A percentile compares a stretch with the other conserved stretches of the same genome.
Conservation (phyloP, 139 green algal species). For the Tetratostichococcus sp. region DNA sequence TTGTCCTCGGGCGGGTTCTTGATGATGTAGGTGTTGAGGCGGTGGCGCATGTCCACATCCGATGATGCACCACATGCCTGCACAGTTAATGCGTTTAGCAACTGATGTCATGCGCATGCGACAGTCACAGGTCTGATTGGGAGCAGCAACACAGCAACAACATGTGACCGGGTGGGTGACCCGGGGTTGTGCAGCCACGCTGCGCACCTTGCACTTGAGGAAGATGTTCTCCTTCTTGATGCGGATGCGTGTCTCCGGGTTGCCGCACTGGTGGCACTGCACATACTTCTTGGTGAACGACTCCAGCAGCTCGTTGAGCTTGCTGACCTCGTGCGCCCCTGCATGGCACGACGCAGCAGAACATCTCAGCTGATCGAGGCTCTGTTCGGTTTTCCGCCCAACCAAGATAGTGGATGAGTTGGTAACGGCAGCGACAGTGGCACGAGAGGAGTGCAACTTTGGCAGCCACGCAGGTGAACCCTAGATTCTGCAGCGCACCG, state of each 20-base stretch:
- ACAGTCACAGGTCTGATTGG: too few relatives aligned
- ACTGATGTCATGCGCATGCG: too few relatives aligned
- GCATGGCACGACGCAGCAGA: not conserved
- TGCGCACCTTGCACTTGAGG: conserved; percentile 87
- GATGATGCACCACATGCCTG: conserved; percentile 62
- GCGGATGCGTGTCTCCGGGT: conserved; percentile 82
- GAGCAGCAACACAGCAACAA: too few relatives aligned
- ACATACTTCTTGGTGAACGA: conserved; percentile 99
- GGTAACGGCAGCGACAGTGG: too few relatives aligned
- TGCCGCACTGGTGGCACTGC: conserved; percentile 96
- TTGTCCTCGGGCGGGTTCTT: conserved; percentile 97
- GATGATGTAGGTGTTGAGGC: conserved; percentile 97
- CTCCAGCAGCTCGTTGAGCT: conserved; percentile 88
- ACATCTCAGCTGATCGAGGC: too few relatives aligned
- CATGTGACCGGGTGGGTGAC: too few relatives aligned
- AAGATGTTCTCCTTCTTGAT: conserved; percentile 86
- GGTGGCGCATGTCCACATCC: conserved; percentile 92
- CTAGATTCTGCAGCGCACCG: conserved; percentile 45
- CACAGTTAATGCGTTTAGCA: conserved; percentile 19
- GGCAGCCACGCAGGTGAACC: too few relatives aligned
- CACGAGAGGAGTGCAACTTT: too few relatives aligned
- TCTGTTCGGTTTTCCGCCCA: too few relatives aligned
- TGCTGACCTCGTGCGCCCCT: conserved; percentile 57
- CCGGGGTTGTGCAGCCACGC: not conserved
- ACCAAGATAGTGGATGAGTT: too few relatives aligned